Percentiles rank a stretch among this genome's conserved stretches.
Evolutionary conservation across 108 stramenopile species (phyloP).

Genomic region (Fistulifera pelliculosa): DNA sequence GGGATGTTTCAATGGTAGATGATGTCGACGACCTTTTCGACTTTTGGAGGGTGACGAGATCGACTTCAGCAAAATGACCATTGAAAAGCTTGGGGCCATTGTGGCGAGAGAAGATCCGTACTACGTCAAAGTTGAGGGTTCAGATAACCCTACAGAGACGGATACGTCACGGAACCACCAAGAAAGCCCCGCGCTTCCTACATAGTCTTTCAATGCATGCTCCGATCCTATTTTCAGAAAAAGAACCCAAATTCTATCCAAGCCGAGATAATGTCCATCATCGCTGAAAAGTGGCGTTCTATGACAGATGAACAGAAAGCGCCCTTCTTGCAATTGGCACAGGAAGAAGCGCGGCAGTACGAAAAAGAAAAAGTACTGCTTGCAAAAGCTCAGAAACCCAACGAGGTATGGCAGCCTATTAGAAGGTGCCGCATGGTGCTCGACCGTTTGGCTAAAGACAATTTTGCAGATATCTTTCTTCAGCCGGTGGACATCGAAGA

Average conservation of each 20-base stretch:
- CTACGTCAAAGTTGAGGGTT: conserved; percentile 58
- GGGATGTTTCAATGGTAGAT: conserved; percentile 13
- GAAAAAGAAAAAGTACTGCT: conserved; percentile 58
- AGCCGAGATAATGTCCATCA: conserved; percentile 64
- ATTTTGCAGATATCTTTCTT: conserved; percentile 77
- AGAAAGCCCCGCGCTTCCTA: conserved; percentile 80
- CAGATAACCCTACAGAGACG: conserved; percentile 86
- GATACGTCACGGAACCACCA: conserved; percentile 80
- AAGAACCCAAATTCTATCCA: conserved; percentile 42
- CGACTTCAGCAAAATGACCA: conserved; percentile 41
- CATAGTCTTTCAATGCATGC: conserved; percentile 68
- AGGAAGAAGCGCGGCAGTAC: conserved; percentile 63
- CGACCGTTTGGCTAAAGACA: conserved; percentile 50
- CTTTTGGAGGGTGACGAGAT: background rate
- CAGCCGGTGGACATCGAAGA: conserved; percentile 73
- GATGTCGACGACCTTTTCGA: conserved; percentile 2
- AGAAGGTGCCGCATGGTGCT: conserved; percentile 71
- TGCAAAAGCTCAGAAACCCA: conserved; percentile 75
- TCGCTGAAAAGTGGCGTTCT: conserved; percentile 63
- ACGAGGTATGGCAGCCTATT: conserved; percentile 82
- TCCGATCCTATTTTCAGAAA: conserved; percentile 63
- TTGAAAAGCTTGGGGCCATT: conserved; percentile 46
- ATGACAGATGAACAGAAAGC: conserved; percentile 62
- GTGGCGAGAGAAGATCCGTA: conserved; percentile 58
- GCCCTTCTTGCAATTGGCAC: conserved; percentile 61